These are phyloP conservation scores for Boletus tylopilopsis DNA, from an alignment of 768 basidiomycete species.

Conservation along the genomic window DNA sequence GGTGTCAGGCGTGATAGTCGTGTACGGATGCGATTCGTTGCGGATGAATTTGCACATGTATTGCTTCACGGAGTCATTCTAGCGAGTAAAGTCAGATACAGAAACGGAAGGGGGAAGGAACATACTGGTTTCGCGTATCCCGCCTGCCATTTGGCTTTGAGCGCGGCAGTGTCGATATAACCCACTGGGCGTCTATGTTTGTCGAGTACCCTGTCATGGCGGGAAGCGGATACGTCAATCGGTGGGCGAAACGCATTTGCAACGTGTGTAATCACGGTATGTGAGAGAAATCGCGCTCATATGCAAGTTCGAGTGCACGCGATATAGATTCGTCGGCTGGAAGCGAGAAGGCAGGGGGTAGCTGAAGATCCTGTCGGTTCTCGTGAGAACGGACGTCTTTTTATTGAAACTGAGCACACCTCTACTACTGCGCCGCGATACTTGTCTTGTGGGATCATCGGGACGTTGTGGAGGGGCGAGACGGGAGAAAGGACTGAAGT, in stretches of 20 bases:
- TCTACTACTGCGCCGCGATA: slow-evolving; percentile 92
- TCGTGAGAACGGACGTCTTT: neutral
- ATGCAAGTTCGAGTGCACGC: slow-evolving; percentile 80
- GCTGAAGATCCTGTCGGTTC: slow-evolving; percentile 53
- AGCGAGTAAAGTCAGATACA: neutral
- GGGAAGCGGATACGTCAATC: neutral
- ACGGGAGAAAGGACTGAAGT: neutral
- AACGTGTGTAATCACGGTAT: slow-evolving; percentile 69
- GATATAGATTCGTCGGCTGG: slow-evolving; percentile 67
- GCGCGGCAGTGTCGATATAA: slow-evolving; percentile 71
- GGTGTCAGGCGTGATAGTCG: slow-evolving; percentile 76
- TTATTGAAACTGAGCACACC: slow-evolving; percentile 37
- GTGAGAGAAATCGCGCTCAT: slow-evolving; percentile 92
- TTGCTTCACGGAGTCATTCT: slow-evolving; percentile 68
- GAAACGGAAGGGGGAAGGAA: neutral
- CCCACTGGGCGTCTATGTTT: slow-evolving; percentile 71
- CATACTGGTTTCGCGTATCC: slow-evolving; percentile 68
- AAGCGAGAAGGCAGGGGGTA: slow-evolving; percentile 85
- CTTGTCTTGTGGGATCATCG: slow-evolving; percentile 39
- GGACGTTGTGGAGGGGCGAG: neutral
- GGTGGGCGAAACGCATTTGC: neutral
- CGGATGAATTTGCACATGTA: slow-evolving; percentile 78
- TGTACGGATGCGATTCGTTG: slow-evolving; percentile 60
- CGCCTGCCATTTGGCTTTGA: slow-evolving; percentile 79
- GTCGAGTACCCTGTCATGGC: slow-evolving; percentile 77